phyloP scores from a whole-genome alignment of 2,329 filamentous ascomycete species.

The Pseudophaeomoniella oleicola region DNA sequence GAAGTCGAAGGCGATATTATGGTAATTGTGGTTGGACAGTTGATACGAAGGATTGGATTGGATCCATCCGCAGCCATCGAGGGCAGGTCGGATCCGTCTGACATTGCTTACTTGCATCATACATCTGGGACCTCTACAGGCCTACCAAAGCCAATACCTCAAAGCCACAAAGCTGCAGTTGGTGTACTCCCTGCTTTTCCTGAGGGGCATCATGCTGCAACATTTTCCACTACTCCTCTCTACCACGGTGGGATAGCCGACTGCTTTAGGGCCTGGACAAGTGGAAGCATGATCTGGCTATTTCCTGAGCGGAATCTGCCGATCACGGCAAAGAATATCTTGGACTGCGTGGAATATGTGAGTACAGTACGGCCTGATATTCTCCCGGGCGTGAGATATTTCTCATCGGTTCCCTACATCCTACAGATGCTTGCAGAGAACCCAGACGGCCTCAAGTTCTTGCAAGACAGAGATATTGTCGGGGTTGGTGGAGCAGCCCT shows the following conservation, averaged over 20 bases:
- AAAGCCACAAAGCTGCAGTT: constrained; percentile 40
- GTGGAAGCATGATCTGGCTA: constrained; percentile 44
- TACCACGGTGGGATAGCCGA: constrained; percentile 54
- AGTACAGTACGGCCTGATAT: too few relatives aligned
- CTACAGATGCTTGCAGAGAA: constrained; percentile 38
- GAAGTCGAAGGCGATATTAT: too few relatives aligned
- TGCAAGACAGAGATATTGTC: constrained; percentile 43
- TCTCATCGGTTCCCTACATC: constrained; percentile 48
- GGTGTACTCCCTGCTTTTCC: constrained; percentile 41
- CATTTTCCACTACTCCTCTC: constrained; percentile 51
- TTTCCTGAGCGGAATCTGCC: constrained; percentile 43
- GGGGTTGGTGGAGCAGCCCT: constrained; percentile 50
- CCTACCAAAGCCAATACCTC: constrained; percentile 46
- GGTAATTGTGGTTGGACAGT: too few relatives aligned
- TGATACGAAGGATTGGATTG: too few relatives aligned
- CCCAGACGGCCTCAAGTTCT: constrained; percentile 22
- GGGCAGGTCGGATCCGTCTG: constrained; percentile 17
- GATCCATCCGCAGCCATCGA: too few relatives aligned
- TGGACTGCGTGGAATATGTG: constrained; percentile 27
- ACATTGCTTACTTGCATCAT: constrained; percentile 45
- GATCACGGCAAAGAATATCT: constrained; percentile 41
- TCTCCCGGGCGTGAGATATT: constrained; percentile 35
- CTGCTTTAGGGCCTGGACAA: constrained; percentile 47
- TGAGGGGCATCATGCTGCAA: constrained; percentile 24
- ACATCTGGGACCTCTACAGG: constrained; percentile 53